A percentile compares a stretch with the other conserved stretches of the same genome.
Evolutionary conservation across 441 rosid genomes (phyloP).

Genomic region (Adansonia madagascariensis): DNA sequence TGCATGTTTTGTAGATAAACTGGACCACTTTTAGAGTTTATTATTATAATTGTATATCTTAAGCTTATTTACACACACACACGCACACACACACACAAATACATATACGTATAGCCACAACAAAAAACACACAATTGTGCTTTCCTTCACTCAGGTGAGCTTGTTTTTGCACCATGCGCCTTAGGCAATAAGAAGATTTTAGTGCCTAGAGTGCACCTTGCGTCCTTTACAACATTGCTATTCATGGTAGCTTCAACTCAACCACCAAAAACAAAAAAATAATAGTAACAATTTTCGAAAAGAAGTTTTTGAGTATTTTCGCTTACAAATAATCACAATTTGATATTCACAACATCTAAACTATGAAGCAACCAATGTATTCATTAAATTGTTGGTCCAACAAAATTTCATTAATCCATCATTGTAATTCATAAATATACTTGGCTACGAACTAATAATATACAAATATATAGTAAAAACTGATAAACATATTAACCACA

Average conservation of each 20-base stretch:
- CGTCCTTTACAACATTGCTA: too few species aligned
- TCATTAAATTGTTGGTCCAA: background rate
- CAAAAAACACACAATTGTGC: too few species aligned
- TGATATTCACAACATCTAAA: background rate
- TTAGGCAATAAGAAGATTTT: too few species aligned
- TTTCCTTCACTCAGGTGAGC: too few species aligned
- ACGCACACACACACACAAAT: too few species aligned
- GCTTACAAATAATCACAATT: background rate
- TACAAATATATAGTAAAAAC: background rate
- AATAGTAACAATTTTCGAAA: background rate
- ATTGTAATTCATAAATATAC: background rate
- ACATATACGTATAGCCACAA: too few species aligned
- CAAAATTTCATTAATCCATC: conserved; percentile 7
- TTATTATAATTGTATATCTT: too few species aligned
- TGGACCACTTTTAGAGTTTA: too few species aligned
- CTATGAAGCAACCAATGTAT: background rate
- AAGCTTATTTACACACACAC: too few species aligned
- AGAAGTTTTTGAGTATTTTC: background rate
- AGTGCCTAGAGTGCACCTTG: too few species aligned
- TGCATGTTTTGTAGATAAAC: too few species aligned
- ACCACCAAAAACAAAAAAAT: background rate
- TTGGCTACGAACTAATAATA: background rate
- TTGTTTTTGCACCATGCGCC: too few species aligned
- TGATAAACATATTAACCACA: background rate
- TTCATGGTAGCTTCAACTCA: background rate